phyloP scores from a whole-genome alignment of 306 rosid species.

The Rosa chinensis region DNA sequence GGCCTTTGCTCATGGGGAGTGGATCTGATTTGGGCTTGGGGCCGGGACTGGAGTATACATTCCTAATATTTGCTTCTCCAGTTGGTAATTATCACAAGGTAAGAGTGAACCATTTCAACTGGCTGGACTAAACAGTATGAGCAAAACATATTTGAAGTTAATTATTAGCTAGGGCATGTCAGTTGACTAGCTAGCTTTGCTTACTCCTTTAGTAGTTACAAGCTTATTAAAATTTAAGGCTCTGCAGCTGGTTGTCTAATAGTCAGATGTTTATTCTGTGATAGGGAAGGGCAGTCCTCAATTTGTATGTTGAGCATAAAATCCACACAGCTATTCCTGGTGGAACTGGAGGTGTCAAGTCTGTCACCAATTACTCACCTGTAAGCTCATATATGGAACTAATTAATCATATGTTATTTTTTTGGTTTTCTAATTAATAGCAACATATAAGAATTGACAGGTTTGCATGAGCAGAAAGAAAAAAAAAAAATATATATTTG shows the following conservation, averaged over 20 bases:
- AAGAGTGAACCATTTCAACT: neutral
- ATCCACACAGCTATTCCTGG: conserved; percentile 45
- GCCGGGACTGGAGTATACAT: conserved; percentile 56
- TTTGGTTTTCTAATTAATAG: neutral
- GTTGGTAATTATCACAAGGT: conserved; percentile 52
- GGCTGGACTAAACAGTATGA: neutral
- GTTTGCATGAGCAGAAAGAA: neutral
- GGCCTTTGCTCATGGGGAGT: conserved; percentile 74
- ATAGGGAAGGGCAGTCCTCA: conserved; percentile 35
- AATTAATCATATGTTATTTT: neutral
- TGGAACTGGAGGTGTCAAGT: conserved; percentile 68
- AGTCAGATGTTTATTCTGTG: neutral
- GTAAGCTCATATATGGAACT: conserved; percentile 32
- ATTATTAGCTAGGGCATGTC: neutral
- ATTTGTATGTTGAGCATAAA: conserved; percentile 46
- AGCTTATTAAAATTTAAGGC: neutral
- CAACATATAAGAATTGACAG: neutral
- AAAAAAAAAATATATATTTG: neutral
- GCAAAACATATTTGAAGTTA: neutral
- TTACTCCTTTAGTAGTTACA: neutral
- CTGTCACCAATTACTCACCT: conserved; percentile 61
- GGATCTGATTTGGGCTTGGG: conserved; percentile 39
- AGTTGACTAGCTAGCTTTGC: neutral
- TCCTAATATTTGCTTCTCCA: conserved; percentile 48
- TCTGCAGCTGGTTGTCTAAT: neutral